Evolutionary conservation across 257 asterid species (phyloP).

Genomic region (Sherardia arvensis): DNA sequence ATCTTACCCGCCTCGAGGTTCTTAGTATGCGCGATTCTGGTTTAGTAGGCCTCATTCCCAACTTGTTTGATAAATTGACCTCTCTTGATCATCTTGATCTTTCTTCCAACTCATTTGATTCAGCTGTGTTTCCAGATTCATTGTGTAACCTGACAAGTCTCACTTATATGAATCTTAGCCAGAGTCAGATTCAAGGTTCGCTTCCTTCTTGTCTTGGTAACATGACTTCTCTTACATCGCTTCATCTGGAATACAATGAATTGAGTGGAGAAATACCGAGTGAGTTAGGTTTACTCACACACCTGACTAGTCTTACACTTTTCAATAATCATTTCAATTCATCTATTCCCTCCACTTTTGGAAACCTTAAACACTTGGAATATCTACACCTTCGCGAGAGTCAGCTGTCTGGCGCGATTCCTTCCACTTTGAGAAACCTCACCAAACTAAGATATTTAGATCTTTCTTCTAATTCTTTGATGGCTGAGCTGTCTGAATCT

Average conservation of each 20-base stretch:
- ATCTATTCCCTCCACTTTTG: neutral
- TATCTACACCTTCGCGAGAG: neutral
- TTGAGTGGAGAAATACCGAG: slow-evolving; percentile 15
- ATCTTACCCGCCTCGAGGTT: too few species aligned
- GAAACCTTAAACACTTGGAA: neutral
- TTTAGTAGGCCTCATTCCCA: too few species aligned
- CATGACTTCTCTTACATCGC: neutral
- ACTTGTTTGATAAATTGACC: too few species aligned
- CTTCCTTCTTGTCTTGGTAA: neutral
- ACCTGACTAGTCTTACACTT: neutral
- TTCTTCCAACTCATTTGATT: neutral
- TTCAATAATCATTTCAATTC: neutral
- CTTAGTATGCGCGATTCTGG: too few species aligned
- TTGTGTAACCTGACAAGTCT: neutral
- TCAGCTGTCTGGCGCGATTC: neutral
- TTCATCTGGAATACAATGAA: neutral
- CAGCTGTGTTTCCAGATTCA: neutral
- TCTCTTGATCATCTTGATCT: too few species aligned
- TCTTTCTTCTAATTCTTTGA: neutral
- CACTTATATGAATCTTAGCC: neutral
- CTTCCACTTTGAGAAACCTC: slow-evolving; percentile 4
- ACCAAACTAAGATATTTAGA: neutral
- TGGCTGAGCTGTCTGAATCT: slow-evolving; percentile 3
- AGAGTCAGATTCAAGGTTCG: neutral
- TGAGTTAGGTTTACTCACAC: slow-evolving; percentile 9